Evolutionary conservation across 2,329 filamentous ascomycete genomes (phyloP).

Genomic region (Pyrenochaeta sp.): DNA sequence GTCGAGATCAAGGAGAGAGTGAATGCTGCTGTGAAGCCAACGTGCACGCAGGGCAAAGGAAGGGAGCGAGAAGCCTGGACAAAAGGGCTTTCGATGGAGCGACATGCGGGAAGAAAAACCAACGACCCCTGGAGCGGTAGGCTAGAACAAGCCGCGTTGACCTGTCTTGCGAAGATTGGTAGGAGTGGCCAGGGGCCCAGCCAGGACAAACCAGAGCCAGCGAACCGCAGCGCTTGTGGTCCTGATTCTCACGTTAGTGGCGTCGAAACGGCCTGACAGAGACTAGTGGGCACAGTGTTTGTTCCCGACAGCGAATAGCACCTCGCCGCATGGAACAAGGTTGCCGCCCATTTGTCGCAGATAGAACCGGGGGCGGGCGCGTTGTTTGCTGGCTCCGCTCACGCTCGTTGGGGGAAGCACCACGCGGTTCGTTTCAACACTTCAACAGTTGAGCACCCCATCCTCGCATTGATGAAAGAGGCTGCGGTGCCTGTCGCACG

Average conservation of each 20-base stretch:
- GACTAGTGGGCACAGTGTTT: slow-evolving; percentile 29
- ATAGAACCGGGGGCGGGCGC: slow-evolving; percentile 22
- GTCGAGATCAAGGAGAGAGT: slow-evolving; percentile 38
- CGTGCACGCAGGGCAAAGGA: slow-evolving; percentile 32
- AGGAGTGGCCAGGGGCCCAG: slow-evolving; percentile 25
- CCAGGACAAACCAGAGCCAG: slow-evolving; percentile 26
- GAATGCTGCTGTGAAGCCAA: slow-evolving; percentile 34
- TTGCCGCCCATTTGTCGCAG: slow-evolving; percentile 36
- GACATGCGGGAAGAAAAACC: slow-evolving; percentile 30
- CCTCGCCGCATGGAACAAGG: slow-evolving; percentile 8
- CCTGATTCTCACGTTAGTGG: slow-evolving; percentile 7
- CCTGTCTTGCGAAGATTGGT: slow-evolving; percentile 38
- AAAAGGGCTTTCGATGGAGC: slow-evolving; percentile 29
- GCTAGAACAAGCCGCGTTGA: slow-evolving; percentile 30
- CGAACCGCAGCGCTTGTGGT: slow-evolving; percentile 23
- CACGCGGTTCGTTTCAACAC: slow-evolving; percentile 31
- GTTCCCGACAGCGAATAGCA: slow-evolving; percentile 20
- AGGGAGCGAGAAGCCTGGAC: slow-evolving; percentile 36
- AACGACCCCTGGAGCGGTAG: slow-evolving; percentile 20
- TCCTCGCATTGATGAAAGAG: slow-evolving; percentile 17
- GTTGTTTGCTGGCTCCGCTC: slow-evolving; percentile 21
- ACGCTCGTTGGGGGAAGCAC: slow-evolving; percentile 17
- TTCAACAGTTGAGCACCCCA: slow-evolving; percentile 11
- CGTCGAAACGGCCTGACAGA: slow-evolving; percentile 15
- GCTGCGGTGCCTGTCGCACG: slow-evolving; percentile 9